These are phyloP conservation scores for Prunus mira DNA, from an alignment of 306 rosid genomes.

Conservation along the genomic window DNA sequence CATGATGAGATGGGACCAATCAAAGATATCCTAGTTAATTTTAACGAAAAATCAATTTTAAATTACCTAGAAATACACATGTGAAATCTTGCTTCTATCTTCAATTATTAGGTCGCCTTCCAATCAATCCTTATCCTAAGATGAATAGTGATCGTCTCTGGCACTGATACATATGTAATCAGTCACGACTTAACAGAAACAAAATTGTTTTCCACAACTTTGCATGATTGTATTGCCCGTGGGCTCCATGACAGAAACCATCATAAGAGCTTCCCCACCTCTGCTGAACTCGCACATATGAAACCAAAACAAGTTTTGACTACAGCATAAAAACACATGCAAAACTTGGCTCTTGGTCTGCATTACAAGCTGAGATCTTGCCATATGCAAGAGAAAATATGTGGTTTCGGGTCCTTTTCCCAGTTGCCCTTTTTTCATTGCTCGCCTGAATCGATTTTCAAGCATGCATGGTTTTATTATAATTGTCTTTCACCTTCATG, in stretches of 20 bases:
- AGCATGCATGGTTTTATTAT: slow-evolving; percentile 3
- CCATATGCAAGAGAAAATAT: not conserved
- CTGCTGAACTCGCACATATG: slow-evolving; percentile 5
- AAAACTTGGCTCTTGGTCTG: not conserved
- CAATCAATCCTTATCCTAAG: not conserved
- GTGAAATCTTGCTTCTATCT: not conserved
- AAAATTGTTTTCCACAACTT: not conserved
- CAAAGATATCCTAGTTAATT: not conserved
- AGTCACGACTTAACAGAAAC: not conserved
- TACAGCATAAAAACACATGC: not conserved
- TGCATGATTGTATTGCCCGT: not conserved
- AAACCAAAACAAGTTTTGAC: slow-evolving; percentile 21
- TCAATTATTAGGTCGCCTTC: not conserved
- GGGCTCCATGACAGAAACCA: slow-evolving; percentile 12
- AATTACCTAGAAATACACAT: not conserved
- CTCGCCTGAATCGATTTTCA: not conserved
- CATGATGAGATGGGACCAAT: too few species aligned
- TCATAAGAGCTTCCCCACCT: not conserved
- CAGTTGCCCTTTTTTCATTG: not conserved
- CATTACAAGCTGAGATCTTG: not conserved
- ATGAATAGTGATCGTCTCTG: not conserved
- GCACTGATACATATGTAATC: not conserved
- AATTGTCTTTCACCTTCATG: slow-evolving; percentile 6
- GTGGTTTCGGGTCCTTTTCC: not conserved
- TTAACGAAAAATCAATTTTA: not conserved